Evolutionary conservation across 371 early-diverging fungal genomes (phyloP), one percentile per base, ranked within the genome.

Genomic region (Thermomucor indicae-seudaticae): DNA sequence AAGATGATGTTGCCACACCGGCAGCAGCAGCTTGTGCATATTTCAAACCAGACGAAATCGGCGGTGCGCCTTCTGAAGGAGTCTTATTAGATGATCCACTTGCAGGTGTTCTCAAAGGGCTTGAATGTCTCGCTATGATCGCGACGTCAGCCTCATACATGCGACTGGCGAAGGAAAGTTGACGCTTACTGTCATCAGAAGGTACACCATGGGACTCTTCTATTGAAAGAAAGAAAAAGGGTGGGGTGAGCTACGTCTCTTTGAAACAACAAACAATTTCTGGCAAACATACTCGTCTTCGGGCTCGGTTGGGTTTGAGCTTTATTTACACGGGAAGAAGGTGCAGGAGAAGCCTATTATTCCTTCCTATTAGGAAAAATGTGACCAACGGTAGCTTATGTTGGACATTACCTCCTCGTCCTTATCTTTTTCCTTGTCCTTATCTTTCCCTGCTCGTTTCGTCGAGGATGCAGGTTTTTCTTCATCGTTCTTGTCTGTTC

Each of bases 11-110:
- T 38, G 39, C 19, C 19, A 44, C 60, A 35, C 49, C 59, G 28
- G 47, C 61, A 27, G 65, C 62, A 6, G 67, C 67, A 19, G 63
- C 67, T 51, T 64, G 67, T 31, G 63, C 60, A 49, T 63, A 66
- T 43, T 62, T 69, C 16, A 69, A 30, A 10, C 49, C 58, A 2
- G 62, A 29, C 17, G 48, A n/a, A 30, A 25, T 4, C 16, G 43
- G 32, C 35, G 51, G 28, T 7, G 17, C 17, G 5, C 19, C 30
- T 25, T 39, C 43, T 23, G 35, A 24, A 20, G 39, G 22, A 16
- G 23, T 19, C 41, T 24, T 37, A 34, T n/a, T 41, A 14, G 34
- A 3, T 19, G 40, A 20, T 34, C 35, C 28, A 23, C 43, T 52
- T 14, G 49, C n/a, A 22, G 45, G 30, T 22, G 55, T 34, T 29